Percentiles rank a stretch among this genome's conserved stretches.
Conservation (phyloP, 139 green algal species). For the Tetraselmis striata region DNA sequence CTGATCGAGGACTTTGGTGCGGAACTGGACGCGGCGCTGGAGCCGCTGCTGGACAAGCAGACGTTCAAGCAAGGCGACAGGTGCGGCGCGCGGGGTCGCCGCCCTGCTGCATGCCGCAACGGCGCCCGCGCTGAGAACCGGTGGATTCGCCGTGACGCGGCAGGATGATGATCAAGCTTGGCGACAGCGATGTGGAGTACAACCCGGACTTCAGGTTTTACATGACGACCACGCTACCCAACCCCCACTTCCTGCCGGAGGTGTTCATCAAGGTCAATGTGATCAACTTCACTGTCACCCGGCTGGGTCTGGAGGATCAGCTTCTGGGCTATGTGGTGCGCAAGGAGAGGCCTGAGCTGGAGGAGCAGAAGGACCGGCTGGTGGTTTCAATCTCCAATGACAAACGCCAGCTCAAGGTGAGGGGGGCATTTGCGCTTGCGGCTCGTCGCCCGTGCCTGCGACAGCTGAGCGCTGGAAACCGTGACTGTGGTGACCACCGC, state of each 20-base stretch:
- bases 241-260: constrained; percentile 81
- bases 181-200: constrained; percentile 73
- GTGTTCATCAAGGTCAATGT: constrained; percentile 73
- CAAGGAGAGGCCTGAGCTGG: constrained; percentile 61
- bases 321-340: constrained; percentile 73
- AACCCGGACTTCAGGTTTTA: constrained; percentile 76
- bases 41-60: constrained; percentile 64
- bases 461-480: too few relatives aligned
- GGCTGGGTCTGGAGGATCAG: constrained; percentile 74
- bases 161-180: constrained; percentile 61
- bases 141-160: too few relatives aligned
- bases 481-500: too few relatives aligned
- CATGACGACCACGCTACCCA: constrained; percentile 62
- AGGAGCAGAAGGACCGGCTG: constrained; percentile 62
- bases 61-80: constrained; percentile 49
- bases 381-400: constrained; percentile 69
- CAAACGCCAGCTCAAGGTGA: constrained; percentile 73
- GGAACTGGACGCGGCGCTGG: constrained; percentile 65
- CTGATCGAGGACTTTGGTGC: constrained; percentile 73
- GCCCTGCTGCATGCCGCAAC: too few relatives aligned
- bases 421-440: neutral
- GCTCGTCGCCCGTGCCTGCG: neutral
- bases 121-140: too few relatives aligned
- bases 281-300: constrained; percentile 80
- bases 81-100: too few relatives aligned